Conservation (phyloP, 106 monocot genomes). For the Alisma plantagoaquatica region DNA sequence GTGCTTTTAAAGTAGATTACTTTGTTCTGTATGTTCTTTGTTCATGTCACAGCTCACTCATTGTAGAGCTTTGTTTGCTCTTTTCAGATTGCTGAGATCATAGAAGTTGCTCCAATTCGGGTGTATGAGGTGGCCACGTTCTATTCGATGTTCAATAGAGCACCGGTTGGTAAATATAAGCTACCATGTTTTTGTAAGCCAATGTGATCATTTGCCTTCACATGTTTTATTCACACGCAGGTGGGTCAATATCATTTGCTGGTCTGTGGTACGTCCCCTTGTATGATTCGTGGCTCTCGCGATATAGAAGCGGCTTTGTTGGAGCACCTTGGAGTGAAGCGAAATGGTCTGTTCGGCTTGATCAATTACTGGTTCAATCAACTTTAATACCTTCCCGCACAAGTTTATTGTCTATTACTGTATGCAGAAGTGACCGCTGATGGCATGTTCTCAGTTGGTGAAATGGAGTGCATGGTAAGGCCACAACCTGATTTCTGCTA, state of each 20-base stretch:
- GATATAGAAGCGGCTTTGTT: slow-evolving; percentile 83
- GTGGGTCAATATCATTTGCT: slow-evolving; percentile 95
- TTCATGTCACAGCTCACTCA: no score
- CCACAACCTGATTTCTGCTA: no score
- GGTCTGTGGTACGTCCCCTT: slow-evolving; percentile 97
- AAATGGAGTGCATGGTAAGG: slow-evolving; percentile 99
- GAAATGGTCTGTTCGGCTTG: slow-evolving; percentile 53
- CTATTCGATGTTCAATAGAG: slow-evolving; percentile 96
- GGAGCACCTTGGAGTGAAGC: slow-evolving; percentile 89
- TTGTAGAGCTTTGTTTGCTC: no score
- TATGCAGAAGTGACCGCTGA: slow-evolving; percentile 91
- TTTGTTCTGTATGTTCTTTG: no score
- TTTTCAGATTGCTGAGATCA: slow-evolving; percentile 70
- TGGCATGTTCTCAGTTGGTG: slow-evolving; percentile 94
- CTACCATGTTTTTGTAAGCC: no score
- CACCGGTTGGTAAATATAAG: no score
- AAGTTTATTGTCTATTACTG: no score
- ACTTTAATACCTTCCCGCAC: neutral
- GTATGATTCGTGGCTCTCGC: slow-evolving; percentile 97
- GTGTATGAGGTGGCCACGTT: slow-evolving; percentile 98
- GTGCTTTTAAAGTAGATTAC: no score
- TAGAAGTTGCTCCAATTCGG: slow-evolving; percentile 91
- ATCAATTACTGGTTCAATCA: no score
- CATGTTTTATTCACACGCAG: slow-evolving; percentile 17
- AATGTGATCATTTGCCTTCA: neutral